Base-by-base conservation (phyloP, 768 basidiomycete species). In the Hirschioporus abietinus region DNA sequence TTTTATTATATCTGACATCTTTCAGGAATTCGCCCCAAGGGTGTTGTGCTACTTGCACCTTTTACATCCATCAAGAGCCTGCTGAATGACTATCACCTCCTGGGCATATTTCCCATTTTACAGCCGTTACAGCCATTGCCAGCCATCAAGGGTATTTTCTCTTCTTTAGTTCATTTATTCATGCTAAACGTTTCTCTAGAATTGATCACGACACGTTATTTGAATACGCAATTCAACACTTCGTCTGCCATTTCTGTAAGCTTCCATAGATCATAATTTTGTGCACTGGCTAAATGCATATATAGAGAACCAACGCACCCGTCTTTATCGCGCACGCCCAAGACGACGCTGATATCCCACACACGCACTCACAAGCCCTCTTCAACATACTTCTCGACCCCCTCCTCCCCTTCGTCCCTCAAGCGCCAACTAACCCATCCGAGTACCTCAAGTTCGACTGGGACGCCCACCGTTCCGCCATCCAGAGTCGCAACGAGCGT, bases 331-430 rank as follows among this genome's bases (percentile, higher is more conserved):
- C 83, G 0, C 93, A 95, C 74, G 86, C 93, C 7, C 79, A 82
- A 68, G 81, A 93, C 73, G 93, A 95, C 76, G 80, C 78, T 70
- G 88, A 91, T 25, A 93, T 95, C 61, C 88, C 88, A 0, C 80
- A 86, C 69, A 78, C 82, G 0, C 93, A 95, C 73, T 88, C 93
- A 0, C 79, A 81, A 17, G 76, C 79, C 0, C 83, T 95, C 25
- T 93, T 93, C 76, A 80, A 90, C 30, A 78, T 83, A 0, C 84
- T 93, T 66, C 73, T 92, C 34, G 86, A 88, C 24, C 86, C 86
- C 0, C 78, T 84, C 65, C 80, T 93, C 8, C 90, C 90, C 1
- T 72, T 79, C 1, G 67, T 83, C 0, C 80, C 83, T 60, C 67
- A 74, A 0, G 78, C 81, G 20, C 79, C 76, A 72, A 4, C 68